phyloP scores from a whole-genome alignment of 108 stramenopile genomes.

The Skeletonema menzelii region DNA sequence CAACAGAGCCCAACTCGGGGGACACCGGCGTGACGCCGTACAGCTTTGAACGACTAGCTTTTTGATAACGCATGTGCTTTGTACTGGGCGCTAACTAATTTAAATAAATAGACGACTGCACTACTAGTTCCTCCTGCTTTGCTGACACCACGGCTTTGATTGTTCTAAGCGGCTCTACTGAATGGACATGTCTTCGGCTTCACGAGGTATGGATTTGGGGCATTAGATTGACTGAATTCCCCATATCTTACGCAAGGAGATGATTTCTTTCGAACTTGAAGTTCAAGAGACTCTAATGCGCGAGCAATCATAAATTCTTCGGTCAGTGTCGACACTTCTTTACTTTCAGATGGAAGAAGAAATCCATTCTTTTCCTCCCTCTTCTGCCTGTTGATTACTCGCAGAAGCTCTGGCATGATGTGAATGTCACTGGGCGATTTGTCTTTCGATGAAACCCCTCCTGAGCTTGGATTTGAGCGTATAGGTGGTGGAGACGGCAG shows the following conservation, averaged over 20 bases:
- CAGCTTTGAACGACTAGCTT: conserved; percentile 38
- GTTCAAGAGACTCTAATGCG: background rate
- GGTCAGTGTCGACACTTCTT: background rate
- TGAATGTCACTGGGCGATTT: background rate
- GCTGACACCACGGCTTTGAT: no score
- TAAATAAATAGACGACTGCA: background rate
- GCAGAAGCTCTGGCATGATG: conserved; percentile 22
- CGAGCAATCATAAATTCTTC: background rate
- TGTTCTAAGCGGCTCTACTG: background rate
- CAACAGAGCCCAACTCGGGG: background rate
- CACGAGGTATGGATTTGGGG: background rate
- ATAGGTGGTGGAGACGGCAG: background rate
- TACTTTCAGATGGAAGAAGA: background rate
- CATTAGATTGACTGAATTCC: background rate
- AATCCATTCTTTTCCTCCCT: background rate
- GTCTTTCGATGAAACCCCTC: background rate
- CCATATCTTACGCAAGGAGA: background rate
- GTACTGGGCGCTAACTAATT: background rate
- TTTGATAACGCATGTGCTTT: conserved; percentile 2
- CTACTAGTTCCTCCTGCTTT: no score
- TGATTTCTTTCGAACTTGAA: background rate
- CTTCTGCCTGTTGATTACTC: conserved; percentile 15
- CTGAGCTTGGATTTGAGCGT: background rate
- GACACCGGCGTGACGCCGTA: conserved; percentile 30
- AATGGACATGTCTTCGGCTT: background rate